Evolutionary conservation across 495 filamentous ascomycete species (phyloP), one percentile per base, ranked within the genome.

Genomic region (Corynascus novoguineensis): DNA sequence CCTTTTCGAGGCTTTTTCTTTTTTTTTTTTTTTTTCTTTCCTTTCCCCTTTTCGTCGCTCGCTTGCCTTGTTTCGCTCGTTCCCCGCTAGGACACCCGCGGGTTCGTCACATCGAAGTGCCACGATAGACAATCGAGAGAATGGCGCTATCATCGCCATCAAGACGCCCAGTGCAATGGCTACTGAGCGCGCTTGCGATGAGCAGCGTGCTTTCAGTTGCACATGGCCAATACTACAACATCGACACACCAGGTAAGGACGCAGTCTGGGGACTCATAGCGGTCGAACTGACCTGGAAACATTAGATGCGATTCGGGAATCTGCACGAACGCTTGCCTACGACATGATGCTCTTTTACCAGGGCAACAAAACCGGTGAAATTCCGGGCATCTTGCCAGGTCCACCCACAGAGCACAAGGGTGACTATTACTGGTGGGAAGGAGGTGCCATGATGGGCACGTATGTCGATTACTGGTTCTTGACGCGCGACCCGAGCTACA

Each of bases 381-480:
- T 82, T 15, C 83, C 84, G 10, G 87, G 87, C 40, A 82, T 89
- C 41, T 72, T 90, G 19, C 79, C 81, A 15, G 76, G 74, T 0
- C 78, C 78, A 12, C 79, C 78, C 11, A 64, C 63, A 1, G 63
- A 66, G 17, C 72, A 77, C 10, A 73, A 69, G 28, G 76, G 76
- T 57, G 66, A 69, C 59, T 78, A 78, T 59, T 78, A 76, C 68
- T 91, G 87, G 87, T 78, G 75, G 75, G 71, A 77, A 60, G 74
- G 71, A 34, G 74, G 75, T 27, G 73, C 75, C n/a, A 66, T 78
- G 62, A 76, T 75, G 75, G 75, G 73, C 35, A 68, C 83, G 0
- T 69, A 91, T 63, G 75, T 89, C 50, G 83, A 89, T 55, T 90
- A 89, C 64, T 88, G 83, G 84, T 75, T 79, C 56, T 80, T 80